Conservation (phyloP, 164 flowering plant species). For the Annona cherimola region DNA sequence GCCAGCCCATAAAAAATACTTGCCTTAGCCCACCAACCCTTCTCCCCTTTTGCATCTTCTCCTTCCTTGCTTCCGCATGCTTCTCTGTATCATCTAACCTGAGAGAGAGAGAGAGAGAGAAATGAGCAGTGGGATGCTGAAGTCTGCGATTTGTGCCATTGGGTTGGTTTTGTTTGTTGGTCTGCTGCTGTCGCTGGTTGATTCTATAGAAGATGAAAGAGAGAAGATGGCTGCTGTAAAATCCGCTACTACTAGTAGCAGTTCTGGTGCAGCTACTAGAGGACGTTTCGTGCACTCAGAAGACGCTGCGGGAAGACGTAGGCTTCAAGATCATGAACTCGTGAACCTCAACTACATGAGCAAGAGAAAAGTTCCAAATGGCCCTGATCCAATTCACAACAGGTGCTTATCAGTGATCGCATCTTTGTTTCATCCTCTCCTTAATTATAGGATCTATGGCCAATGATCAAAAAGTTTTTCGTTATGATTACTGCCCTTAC, state of each 20-base stretch:
- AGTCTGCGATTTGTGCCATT: slow-evolving; percentile 24
- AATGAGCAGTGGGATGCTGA: slow-evolving; percentile 18
- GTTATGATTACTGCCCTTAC: too few species aligned
- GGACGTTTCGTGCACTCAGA: slow-evolving; percentile 19
- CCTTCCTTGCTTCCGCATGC: slow-evolving; percentile 6
- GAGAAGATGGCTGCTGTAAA: neutral
- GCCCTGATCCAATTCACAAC: slow-evolving; percentile 87
- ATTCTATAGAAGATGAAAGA: slow-evolving; percentile 22
- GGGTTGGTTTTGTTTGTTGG: slow-evolving; percentile 23
- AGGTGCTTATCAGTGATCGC: slow-evolving; percentile 27
- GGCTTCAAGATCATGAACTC: slow-evolving; percentile 15
- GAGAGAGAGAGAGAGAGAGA: slow-evolving; percentile 7
- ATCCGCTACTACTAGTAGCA: slow-evolving; percentile 3
- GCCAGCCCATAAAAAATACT: slow-evolving; percentile 14
- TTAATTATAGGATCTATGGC: neutral
- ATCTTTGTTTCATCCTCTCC: neutral
- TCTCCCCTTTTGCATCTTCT: slow-evolving; percentile 8
- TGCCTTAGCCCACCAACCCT: slow-evolving; percentile 21
- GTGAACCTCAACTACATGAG: slow-evolving; percentile 44
- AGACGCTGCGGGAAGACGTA: slow-evolving; percentile 16
- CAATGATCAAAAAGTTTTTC: neutral
- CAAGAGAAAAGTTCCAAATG: slow-evolving; percentile 76
- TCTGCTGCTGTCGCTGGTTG: slow-evolving; percentile 28
- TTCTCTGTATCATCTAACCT: slow-evolving; percentile 1
- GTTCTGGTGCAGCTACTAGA: neutral